Conservation (phyloP, 225 moss, liverwort and hornwort species). For the Pseudisothecium myosuroides region DNA sequence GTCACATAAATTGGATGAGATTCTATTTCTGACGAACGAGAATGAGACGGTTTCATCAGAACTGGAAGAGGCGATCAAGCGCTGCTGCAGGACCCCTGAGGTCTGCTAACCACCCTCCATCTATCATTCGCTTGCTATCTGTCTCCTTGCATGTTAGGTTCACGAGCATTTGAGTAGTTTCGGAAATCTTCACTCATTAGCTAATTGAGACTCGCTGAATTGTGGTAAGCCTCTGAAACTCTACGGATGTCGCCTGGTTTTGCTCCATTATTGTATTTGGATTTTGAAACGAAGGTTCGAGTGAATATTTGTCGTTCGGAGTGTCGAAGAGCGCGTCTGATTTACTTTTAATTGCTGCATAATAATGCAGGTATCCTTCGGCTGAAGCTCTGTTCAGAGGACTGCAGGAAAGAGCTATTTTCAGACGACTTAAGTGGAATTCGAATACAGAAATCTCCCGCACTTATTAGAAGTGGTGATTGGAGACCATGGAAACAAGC, state of each 20-base stretch:
- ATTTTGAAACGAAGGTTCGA: background rate
- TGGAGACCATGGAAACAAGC: background rate
- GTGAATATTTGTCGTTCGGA: background rate
- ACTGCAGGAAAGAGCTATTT: background rate
- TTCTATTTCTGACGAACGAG: slow-evolving; percentile 1
- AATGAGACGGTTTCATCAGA: slow-evolving; percentile 8
- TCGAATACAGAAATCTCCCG: background rate
- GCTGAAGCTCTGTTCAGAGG: background rate
- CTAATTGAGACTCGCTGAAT: background rate
- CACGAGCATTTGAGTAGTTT: background rate
- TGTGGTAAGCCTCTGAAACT: background rate
- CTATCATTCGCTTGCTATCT: background rate
- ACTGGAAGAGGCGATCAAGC: background rate
- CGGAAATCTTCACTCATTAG: background rate
- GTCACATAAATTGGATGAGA: slow-evolving; percentile 3
- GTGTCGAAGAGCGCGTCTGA: background rate
- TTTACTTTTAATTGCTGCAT: background rate
- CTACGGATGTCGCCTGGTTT: background rate
- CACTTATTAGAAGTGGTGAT: background rate
- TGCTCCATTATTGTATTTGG: background rate
- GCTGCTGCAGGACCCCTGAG: slow-evolving; percentile 1
- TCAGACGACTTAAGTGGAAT: background rate
- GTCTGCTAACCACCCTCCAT: slow-evolving; percentile 12
- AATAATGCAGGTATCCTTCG: background rate
- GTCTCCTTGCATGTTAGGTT: background rate